Percentiles rank a stretch among this genome's conserved stretches.
Evolutionary conservation across 495 filamentous ascomycete genomes (phyloP).

Genomic region (Penicillium cataractarum): DNA sequence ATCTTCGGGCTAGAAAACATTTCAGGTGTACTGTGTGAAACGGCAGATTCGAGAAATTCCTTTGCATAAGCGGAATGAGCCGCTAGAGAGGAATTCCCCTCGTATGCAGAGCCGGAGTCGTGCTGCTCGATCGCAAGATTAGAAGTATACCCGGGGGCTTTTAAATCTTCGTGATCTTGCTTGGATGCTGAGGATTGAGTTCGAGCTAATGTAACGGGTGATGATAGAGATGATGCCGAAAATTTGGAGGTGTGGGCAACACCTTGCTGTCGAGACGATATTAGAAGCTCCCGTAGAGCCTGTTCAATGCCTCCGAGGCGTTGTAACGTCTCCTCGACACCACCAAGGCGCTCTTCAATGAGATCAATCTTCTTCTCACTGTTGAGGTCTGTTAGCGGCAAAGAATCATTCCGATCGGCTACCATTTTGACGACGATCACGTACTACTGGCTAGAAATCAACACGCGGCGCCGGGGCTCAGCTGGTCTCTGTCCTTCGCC

Average conservation of each 20-base stretch:
- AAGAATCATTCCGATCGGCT: not conserved
- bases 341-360: slow-evolving; percentile 63
- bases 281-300: slow-evolving; percentile 47
- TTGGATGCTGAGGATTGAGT: slow-evolving; percentile 7
- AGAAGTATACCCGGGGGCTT: slow-evolving; percentile 26
- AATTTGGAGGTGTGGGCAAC: not conserved
- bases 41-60: slow-evolving; percentile 62
- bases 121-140: slow-evolving; percentile 41
- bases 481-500: slow-evolving; percentile 60
- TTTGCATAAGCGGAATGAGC: slow-evolving; percentile 67
- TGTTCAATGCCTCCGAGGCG: slow-evolving; percentile 62
- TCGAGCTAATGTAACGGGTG: slow-evolving; percentile 13
- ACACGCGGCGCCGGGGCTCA: slow-evolving; percentile 62
- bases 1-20: slow-evolving; percentile 53
- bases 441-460: slow-evolving; percentile 73
- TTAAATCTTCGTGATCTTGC: slow-evolving; percentile 23
- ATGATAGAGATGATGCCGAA: slow-evolving; percentile 26
- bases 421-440: slow-evolving; percentile 12
- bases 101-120: slow-evolving; percentile 53
- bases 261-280: slow-evolving; percentile 15
- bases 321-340: slow-evolving; percentile 59
- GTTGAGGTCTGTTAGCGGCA: slow-evolving; percentile 1
- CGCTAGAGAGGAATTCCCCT: slow-evolving; percentile 62
- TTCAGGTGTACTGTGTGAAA: slow-evolving; percentile 54
- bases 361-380: slow-evolving; percentile 72